phyloP scores from a whole-genome alignment of 208 protist genomes.

The Novymonas esmeraldas region DNA sequence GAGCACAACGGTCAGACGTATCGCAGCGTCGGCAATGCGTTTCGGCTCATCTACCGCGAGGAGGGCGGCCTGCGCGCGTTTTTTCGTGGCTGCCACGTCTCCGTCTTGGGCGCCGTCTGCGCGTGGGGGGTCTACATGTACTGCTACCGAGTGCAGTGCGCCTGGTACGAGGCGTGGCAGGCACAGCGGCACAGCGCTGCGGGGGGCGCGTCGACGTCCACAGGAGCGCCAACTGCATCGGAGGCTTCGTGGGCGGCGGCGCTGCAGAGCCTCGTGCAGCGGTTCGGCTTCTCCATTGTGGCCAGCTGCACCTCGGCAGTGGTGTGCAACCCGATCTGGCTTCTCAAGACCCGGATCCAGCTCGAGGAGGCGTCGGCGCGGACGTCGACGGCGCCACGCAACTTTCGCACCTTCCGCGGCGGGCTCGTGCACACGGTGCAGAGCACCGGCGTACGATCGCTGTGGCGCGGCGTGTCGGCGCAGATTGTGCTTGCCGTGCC shows the following conservation, averaged over 20 bases:
- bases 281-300: constrained; percentile 56
- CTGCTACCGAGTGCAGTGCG: constrained; percentile 63
- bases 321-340: constrained; percentile 87
- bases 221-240: background rate
- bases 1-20: constrained; percentile 82
- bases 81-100: constrained; percentile 74
- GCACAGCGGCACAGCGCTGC: no score
- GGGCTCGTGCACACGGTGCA: constrained; percentile 63
- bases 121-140: constrained; percentile 92
- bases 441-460: constrained; percentile 53
- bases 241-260: background rate
- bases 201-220: no score
- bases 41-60: constrained; percentile 43
- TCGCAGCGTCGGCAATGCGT: constrained; percentile 35
- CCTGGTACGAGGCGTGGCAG: constrained; percentile 23
- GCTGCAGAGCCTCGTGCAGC: constrained; percentile 46
- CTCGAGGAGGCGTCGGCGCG: constrained; percentile 52
- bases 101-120: constrained; percentile 55
- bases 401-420: constrained; percentile 63
- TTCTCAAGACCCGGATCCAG: constrained; percentile 92
- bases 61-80: constrained; percentile 61
- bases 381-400: constrained; percentile 23
- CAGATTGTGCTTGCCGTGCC: constrained; percentile 83
- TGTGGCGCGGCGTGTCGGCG: constrained; percentile 81
- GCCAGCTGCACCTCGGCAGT: constrained; percentile 67